Percentiles rank a stretch among this genome's conserved stretches.
Conservation (phyloP, 768 basidiomycete genomes). For the Mycena rebaudengoi region DNA sequence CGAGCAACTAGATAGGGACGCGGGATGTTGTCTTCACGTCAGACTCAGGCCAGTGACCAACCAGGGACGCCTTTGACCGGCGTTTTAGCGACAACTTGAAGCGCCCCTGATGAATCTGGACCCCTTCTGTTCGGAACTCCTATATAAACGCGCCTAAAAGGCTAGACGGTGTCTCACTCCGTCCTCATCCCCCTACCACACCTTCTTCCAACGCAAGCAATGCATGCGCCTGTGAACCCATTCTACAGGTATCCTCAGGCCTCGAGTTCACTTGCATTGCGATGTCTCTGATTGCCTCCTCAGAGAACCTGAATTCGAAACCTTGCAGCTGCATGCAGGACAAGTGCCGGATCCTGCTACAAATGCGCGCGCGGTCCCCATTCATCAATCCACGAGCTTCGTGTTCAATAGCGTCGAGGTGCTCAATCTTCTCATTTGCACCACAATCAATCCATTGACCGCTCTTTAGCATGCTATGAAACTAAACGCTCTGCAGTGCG, state of each 20-base stretch:
- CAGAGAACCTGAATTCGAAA: constrained; percentile 64
- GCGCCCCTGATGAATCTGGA: no score
- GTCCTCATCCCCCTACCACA: no score
- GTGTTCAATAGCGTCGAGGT: constrained; percentile 65
- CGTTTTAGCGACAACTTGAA: no score
- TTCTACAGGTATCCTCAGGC: constrained; percentile 13
- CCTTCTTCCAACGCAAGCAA: no score
- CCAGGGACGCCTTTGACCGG: no score
- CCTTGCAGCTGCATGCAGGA: constrained; percentile 70
- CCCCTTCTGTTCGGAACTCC: no score
- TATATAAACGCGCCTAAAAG: no score
- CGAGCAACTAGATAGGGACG: no score
- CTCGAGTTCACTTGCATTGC: constrained; percentile 31
- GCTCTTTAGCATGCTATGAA: not conserved
- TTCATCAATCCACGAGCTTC: constrained; percentile 65
- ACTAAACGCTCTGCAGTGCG: not conserved
- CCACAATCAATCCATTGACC: not conserved
- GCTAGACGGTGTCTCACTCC: no score
- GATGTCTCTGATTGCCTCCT: not conserved
- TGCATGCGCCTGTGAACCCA: constrained; percentile 13
- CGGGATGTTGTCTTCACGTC: no score
- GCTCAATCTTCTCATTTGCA: no score
- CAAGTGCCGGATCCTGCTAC: constrained; percentile 60
- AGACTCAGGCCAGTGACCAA: no score
- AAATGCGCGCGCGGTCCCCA: constrained; percentile 70